Base-by-base conservation (phyloP, 1,284 basidiomycete species). In the Tilletia walkeri region DNA sequence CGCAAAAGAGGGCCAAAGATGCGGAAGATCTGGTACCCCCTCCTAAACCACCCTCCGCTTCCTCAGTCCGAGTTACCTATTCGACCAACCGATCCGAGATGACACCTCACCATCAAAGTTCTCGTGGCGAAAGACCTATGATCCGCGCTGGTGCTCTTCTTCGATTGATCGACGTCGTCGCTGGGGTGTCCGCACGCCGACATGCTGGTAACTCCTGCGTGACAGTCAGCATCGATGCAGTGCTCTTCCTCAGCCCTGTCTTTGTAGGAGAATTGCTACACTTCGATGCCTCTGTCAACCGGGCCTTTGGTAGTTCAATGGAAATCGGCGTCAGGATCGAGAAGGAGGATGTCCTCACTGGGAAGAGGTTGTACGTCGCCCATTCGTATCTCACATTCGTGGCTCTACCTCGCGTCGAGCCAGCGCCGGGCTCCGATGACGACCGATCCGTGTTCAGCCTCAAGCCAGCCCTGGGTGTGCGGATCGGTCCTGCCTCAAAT, bases 161-260 rank as follows among this genome's bases (percentile, higher is more conserved):
- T 70, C 85, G 84, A 68, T 72, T 85, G 24, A 82, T 85, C 72
- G 84, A 85, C 63, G 80, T 85, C n/a, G 79, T 82, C 2, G 84
- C 84, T 3, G 84, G 84, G 1, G 80, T 85, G 5, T 82, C 83
- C 10, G 82, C 84, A 0, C 76, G 84, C 45, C 80, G 83, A 49
- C 84, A 85, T 48, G 80, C 84, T 4, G 80, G 76, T 24, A 72
- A 76, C 4, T 78, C 79, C 34, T 84, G 83, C 67, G 77, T 85
- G n/a, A 85, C 84, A 30, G 76, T 85, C 69, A 81, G 78, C 54
- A 76, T 83, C 45, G 84, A 85, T 72, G 76, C 77, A 38, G 83
- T 82, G 53, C 69, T 80, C 3, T 63, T 84, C 12, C 81, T 84
- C 2, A 75, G 79, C 3, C 77, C 79, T 2, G 75, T 80, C 63